phyloP scores from a whole-genome alignment of 352 stramenopile species.

The Phytophthora podocarpi region DNA sequence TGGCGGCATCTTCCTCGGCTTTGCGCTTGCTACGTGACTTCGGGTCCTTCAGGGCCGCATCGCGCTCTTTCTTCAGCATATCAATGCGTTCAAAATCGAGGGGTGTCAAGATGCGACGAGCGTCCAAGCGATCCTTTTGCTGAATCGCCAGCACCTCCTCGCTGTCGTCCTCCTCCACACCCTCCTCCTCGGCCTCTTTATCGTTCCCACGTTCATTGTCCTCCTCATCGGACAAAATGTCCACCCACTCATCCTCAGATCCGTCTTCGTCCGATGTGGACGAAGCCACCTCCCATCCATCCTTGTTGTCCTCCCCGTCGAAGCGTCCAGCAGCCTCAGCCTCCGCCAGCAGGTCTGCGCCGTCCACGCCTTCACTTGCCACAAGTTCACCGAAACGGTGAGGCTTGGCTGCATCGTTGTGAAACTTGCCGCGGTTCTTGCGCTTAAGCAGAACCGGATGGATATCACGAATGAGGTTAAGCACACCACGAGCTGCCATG shows the following conservation, averaged over 20 bases:
- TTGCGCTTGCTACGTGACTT: slow-evolving; percentile 85
- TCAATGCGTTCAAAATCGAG: slow-evolving; percentile 91
- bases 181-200: slow-evolving; percentile 49
- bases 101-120: slow-evolving; percentile 85
- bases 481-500: slow-evolving; percentile 95
- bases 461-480: slow-evolving; percentile 97
- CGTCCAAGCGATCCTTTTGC: slow-evolving; percentile 86
- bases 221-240: slow-evolving; percentile 69
- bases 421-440: slow-evolving; percentile 96
- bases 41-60: slow-evolving; percentile 78
- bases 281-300: slow-evolving; percentile 83
- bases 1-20: slow-evolving; percentile 69
- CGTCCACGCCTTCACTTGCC: slow-evolving; percentile 93
- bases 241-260: slow-evolving; percentile 76
- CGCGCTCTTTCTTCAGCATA: slow-evolving; percentile 90
- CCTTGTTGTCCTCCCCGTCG: slow-evolving; percentile 80
- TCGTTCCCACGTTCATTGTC: slow-evolving; percentile 50
- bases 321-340: slow-evolving; percentile 75
- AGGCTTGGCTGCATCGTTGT: slow-evolving; percentile 82
- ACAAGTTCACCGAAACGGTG: slow-evolving; percentile 92
- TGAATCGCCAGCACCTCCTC: slow-evolving; percentile 39
- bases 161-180: slow-evolving; percentile 53
- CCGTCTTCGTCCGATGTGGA: slow-evolving; percentile 68
- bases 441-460: slow-evolving; percentile 95
- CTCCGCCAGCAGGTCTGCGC: slow-evolving; percentile 94